phyloP scores from a whole-genome alignment of 768 basidiomycete species.

The Boletus fagicola region DNA sequence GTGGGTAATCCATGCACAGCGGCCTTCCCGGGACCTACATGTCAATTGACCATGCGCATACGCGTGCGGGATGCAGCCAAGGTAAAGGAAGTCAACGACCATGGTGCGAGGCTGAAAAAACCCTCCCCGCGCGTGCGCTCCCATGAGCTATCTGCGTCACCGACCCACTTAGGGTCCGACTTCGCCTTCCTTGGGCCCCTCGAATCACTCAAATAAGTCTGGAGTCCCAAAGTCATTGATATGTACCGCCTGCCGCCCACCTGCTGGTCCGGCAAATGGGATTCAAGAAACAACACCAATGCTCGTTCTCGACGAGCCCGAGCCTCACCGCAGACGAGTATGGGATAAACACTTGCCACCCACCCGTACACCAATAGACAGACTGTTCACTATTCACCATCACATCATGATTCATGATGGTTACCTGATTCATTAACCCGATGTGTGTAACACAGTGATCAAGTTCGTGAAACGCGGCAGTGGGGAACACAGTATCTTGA shows the following conservation, averaged over 20 bases:
- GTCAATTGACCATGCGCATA: conserved; percentile 1
- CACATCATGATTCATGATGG: too few relatives aligned
- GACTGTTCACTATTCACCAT: too few relatives aligned
- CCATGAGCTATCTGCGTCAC: conserved; percentile 29
- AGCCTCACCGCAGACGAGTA: too few relatives aligned
- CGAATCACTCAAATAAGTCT: conserved; percentile 30
- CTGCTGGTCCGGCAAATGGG: conserved; percentile 30
- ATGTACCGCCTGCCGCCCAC: conserved; percentile 33
- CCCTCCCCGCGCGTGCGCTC: conserved; percentile 20
- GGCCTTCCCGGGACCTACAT: conserved; percentile 14
- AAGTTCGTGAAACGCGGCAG: too few relatives aligned
- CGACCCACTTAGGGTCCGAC: conserved; percentile 34
- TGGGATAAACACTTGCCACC: too few relatives aligned
- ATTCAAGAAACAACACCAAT: too few relatives aligned
- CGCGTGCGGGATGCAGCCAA: conserved; percentile 5
- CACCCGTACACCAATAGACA: too few relatives aligned
- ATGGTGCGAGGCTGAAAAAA: conserved; percentile 2
- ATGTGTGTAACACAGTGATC: too few relatives aligned
- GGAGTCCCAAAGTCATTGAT: conserved; percentile 33
- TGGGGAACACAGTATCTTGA: too few relatives aligned
- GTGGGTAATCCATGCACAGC: conserved; percentile 7
- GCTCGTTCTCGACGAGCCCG: too few relatives aligned
- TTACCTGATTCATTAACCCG: too few relatives aligned
- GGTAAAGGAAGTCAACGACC: neutral
- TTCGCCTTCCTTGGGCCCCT: conserved; percentile 16